Percentiles rank a stretch among this genome's conserved stretches.
Evolutionary conservation across 768 basidiomycete genomes (phyloP).

Genomic region (Tulasnella calospora): DNA sequence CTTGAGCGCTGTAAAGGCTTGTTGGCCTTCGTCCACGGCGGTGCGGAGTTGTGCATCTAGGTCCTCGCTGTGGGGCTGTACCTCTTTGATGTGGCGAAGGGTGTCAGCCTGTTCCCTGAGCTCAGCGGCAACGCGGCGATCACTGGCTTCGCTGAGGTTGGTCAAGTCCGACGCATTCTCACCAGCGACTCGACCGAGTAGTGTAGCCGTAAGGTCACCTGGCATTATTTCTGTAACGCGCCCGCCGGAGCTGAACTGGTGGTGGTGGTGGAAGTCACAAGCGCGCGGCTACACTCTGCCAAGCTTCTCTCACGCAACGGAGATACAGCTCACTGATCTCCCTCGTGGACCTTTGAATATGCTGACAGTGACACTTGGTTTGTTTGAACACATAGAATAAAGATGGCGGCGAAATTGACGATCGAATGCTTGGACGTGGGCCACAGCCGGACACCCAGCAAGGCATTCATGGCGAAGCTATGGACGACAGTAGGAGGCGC

Average conservation of each 20-base stretch:
- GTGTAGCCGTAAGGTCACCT: slow-evolving; percentile 2
- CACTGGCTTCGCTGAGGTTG: slow-evolving; percentile 40
- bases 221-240: background rate
- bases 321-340: background rate
- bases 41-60: slow-evolving; percentile 68
- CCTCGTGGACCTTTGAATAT: no score
- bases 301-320: background rate
- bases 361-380: no score
- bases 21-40: slow-evolving; percentile 67
- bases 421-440: no score
- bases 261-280: background rate
- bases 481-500: no score
- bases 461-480: no score
- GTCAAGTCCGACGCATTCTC: slow-evolving; percentile 40
- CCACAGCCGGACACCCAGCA: no score
- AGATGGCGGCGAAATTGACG: no score
- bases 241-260: background rate
- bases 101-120: slow-evolving; percentile 70
- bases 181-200: slow-evolving; percentile 13
- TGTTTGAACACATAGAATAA: no score
- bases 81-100: slow-evolving; percentile 66
- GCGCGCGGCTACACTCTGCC: background rate
- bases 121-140: slow-evolving; percentile 34
- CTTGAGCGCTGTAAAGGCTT: slow-evolving; percentile 60
- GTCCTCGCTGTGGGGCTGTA: slow-evolving; percentile 58